Percentiles rank a stretch among this genome's conserved stretches.
Conservation (phyloP, 805 yeast species). For the Brettanomyces anomalus region DNA sequence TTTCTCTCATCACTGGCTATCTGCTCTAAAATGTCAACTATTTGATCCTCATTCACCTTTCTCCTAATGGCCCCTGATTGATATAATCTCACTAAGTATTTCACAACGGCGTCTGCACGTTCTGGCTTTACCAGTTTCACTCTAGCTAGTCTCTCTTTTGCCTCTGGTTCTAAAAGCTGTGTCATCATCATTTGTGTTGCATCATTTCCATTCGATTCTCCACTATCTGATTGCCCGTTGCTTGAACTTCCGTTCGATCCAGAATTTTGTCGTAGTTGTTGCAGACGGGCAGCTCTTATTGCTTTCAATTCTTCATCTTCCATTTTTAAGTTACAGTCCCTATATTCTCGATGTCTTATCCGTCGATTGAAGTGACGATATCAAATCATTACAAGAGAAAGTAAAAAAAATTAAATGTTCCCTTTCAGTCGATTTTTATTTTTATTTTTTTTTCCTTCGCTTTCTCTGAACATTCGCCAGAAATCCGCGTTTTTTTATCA, state of each 20-base stretch:
- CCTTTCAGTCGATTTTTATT: no score
- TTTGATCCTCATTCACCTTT: conserved; percentile 72
- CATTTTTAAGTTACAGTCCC: conserved; percentile 37
- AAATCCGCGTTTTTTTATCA: no score
- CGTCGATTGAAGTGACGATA: no score
- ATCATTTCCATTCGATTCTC: conserved; percentile 6
- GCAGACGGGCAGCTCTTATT: conserved; percentile 84
- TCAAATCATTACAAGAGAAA: no score
- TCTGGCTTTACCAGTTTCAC: conserved; percentile 88
- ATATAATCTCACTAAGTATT: conserved; percentile 61
- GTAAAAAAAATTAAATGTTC: no score
- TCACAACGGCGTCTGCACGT: conserved; percentile 81
- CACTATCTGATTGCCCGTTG: background rate
- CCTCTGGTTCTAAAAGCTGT: conserved; percentile 71
- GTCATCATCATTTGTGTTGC: conserved; percentile 34
- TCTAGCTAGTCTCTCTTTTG: conserved; percentile 80
- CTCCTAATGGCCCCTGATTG: conserved; percentile 67
- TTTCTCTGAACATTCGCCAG: no score
- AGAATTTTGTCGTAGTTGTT: conserved; percentile 55
- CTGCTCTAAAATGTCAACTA: conserved; percentile 77
- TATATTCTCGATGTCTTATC: no score
- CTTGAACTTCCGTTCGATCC: conserved; percentile 10
- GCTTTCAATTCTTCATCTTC: conserved; percentile 85
- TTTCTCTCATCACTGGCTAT: conserved; percentile 64
- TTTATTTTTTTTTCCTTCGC: no score